Conservation (phyloP, 805 yeast species). For the Zygosaccharomyces siamensis region DNA sequence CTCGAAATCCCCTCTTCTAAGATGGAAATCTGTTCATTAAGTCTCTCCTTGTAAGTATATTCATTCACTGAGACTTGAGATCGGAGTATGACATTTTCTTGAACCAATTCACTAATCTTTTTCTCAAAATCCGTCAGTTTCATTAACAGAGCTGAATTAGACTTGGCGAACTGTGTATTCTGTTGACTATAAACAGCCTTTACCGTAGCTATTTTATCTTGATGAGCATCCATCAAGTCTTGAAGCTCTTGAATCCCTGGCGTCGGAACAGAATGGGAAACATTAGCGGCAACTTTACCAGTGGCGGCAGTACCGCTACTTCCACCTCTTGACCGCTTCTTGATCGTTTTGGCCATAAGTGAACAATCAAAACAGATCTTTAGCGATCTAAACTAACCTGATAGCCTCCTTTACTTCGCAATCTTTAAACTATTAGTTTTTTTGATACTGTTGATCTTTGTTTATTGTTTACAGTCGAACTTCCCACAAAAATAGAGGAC, state of each 20-base stretch:
- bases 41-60: conserved; percentile 30
- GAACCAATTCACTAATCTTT: conserved; percentile 44
- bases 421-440: neutral
- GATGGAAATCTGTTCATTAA: conserved; percentile 37
- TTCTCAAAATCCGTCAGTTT: conserved; percentile 51
- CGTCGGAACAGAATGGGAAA: neutral
- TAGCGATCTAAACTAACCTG: conserved; percentile 1
- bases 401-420: neutral
- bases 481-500: conserved; percentile 4
- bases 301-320: conserved; percentile 7
- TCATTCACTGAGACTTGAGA: conserved; percentile 34
- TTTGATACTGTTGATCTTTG: neutral
- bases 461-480: neutral
- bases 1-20: conserved; percentile 41
- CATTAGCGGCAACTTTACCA: conserved; percentile 1
- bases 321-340: conserved; percentile 8
- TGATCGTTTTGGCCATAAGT: conserved; percentile 15
- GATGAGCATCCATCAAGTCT: conserved; percentile 26
- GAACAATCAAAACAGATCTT: neutral
- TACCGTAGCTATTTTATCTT: conserved; percentile 17
- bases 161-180: conserved; percentile 56
- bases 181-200: conserved; percentile 31
- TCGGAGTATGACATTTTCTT: conserved; percentile 45
- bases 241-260: conserved; percentile 31
- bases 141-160: conserved; percentile 48